phyloP scores from a whole-genome alignment of 192 early-diverging fungal species.

The Podila epigama region DNA sequence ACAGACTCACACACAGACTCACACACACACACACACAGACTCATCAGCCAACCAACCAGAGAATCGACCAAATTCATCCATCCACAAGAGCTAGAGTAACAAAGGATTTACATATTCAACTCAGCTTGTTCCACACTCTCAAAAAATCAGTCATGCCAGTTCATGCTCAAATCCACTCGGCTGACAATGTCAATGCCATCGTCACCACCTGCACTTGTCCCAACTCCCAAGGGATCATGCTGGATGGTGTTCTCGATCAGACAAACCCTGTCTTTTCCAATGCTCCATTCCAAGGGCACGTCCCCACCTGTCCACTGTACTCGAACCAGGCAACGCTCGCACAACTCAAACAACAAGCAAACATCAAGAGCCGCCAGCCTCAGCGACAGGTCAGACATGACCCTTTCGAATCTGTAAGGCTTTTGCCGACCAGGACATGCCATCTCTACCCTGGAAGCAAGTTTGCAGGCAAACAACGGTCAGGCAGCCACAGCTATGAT shows the following conservation, averaged over 20 bases:
- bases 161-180: neutral
- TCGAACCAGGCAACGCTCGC: neutral
- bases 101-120: neutral
- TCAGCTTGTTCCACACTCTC: neutral
- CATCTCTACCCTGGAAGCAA: slow-evolving; percentile 68
- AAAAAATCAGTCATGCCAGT: neutral
- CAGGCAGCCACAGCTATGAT: slow-evolving; percentile 66
- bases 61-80: neutral
- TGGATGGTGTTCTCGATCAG: neutral
- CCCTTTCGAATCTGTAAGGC: slow-evolving; percentile 24
- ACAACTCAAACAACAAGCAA: neutral
- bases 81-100: too few species aligned
- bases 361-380: neutral
- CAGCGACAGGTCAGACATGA: slow-evolving; percentile 1
- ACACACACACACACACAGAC: neutral
- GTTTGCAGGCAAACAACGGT: slow-evolving; percentile 76
- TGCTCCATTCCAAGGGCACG: neutral
- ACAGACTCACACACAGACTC: neutral
- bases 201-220: neutral
- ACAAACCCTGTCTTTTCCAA: neutral
- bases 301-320: neutral
- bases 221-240: neutral
- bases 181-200: neutral
- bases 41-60: neutral
- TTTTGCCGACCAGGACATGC: slow-evolving; percentile 33